These are phyloP conservation scores for Neurospora sp. DNA, from an alignment of 495 filamentous ascomycete genomes.

Conservation along the genomic window DNA sequence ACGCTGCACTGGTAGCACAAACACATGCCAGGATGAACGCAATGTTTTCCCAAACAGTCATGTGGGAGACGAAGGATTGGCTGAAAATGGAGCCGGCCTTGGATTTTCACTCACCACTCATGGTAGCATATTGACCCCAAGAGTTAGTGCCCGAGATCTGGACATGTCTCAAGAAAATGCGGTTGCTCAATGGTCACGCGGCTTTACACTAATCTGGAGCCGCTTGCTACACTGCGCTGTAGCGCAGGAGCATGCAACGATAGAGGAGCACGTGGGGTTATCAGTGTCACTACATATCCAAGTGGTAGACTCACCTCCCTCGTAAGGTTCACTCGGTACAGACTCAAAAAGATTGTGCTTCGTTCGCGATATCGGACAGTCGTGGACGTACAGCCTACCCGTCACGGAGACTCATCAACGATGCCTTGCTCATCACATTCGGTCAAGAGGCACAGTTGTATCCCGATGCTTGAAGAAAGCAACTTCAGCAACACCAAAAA, in stretches of 20 bases:
- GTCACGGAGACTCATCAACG: neutral
- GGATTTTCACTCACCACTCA: neutral
- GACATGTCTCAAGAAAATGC: neutral
- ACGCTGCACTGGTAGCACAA: neutral
- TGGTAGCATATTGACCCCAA: neutral
- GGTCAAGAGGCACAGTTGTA: neutral
- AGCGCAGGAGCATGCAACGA: neutral
- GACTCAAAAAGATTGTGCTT: neutral
- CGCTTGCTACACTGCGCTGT: neutral
- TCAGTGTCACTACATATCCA: neutral
- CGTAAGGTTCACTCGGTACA: neutral
- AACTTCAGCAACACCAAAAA: neutral
- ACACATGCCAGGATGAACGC: neutral
- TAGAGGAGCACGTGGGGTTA: neutral
- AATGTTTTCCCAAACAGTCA: neutral
- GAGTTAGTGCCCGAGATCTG: neutral
- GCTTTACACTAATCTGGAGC: neutral
- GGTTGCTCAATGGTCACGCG: neutral
- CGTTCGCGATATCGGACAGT: neutral
- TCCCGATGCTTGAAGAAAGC: neutral
- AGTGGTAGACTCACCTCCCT: neutral
- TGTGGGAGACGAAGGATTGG: neutral
- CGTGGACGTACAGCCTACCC: neutral
- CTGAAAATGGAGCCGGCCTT: neutral
- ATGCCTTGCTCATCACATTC: neutral